These are phyloP conservation scores for Mycena alexandri DNA, from an alignment of 768 basidiomycete genomes.

Conservation along the genomic window DNA sequence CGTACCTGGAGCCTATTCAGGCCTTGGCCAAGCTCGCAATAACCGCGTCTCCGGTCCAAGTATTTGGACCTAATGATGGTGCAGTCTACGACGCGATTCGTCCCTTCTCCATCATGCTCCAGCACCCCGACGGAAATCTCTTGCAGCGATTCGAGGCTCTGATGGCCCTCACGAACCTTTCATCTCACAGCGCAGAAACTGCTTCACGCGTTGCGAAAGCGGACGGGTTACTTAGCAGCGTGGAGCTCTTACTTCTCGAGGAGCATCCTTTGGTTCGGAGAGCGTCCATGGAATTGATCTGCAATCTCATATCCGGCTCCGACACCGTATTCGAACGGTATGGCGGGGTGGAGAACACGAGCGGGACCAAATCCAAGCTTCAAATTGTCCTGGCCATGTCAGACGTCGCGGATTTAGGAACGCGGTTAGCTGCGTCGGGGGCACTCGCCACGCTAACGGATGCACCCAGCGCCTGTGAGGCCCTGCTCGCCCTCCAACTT, in stretches of 20 bases:
- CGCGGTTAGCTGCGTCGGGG: slow-evolving; percentile 91
- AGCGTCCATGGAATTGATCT: slow-evolving; percentile 91
- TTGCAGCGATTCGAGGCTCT: slow-evolving; percentile 92
- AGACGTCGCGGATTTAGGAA: slow-evolving; percentile 87
- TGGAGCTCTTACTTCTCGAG: slow-evolving; percentile 83
- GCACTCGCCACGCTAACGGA: slow-evolving; percentile 86
- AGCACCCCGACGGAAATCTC: slow-evolving; percentile 74
- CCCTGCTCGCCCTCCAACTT: slow-evolving; percentile 72
- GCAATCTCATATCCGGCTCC: slow-evolving; percentile 88
- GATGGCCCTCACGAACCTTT: slow-evolving; percentile 97
- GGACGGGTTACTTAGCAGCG: slow-evolving; percentile 70
- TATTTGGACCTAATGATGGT: slow-evolving; percentile 88
- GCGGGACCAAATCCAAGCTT: slow-evolving; percentile 71
- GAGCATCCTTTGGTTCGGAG: slow-evolving; percentile 86
- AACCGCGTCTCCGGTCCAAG: slow-evolving; percentile 89
- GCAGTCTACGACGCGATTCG: slow-evolving; percentile 86
- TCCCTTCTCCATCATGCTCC: slow-evolving; percentile 81
- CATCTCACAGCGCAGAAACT: slow-evolving; percentile 77
- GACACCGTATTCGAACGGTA: slow-evolving; percentile 84
- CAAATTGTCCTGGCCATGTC: slow-evolving; percentile 88
- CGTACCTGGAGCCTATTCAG: slow-evolving; percentile 78
- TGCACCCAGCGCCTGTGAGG: slow-evolving; percentile 68
- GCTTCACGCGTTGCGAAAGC: slow-evolving; percentile 76
- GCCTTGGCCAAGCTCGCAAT: slow-evolving; percentile 94
- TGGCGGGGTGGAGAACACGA: slow-evolving; percentile 57